A percentile compares a stretch with the other conserved stretches of the same genome.
Evolutionary conservation across 1,139 yeast genomes (phyloP).

Genomic region (Tardiomyces depauwii): DNA sequence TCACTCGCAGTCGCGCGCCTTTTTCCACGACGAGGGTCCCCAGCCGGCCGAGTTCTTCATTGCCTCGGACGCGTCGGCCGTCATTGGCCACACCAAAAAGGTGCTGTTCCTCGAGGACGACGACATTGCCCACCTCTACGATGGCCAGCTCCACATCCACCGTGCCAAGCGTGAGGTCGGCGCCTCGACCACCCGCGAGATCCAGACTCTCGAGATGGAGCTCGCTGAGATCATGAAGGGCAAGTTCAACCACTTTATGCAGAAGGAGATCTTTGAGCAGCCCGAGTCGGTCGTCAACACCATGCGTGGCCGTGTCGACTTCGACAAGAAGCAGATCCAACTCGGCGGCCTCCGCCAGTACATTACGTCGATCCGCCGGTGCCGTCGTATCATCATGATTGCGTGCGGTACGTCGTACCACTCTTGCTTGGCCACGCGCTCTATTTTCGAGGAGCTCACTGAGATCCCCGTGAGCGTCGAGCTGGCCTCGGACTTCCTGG

Average conservation of each 20-base stretch:
- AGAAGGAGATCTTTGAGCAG: conserved; percentile 96
- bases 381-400: conserved; percentile 94
- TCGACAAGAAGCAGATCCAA: conserved; percentile 62
- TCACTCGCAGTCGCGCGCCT: conserved; percentile 89
- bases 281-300: conserved; percentile 97
- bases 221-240: conserved; percentile 98
- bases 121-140: conserved; percentile 96
- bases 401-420: conserved; percentile 99
- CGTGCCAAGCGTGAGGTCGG: conserved; percentile 89
- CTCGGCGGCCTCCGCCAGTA: conserved; percentile 86
- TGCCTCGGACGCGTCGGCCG: conserved; percentile 98
- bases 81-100: conserved; percentile 92
- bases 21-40: conserved; percentile 87
- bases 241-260: conserved; percentile 93
- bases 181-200: conserved; percentile 85
- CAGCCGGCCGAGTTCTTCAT: conserved; percentile 93
- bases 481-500: conserved; percentile 94
- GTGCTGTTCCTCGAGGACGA: conserved; percentile 95
- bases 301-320: conserved; percentile 98
- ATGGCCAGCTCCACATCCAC: conserved; percentile 97
- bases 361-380: conserved; percentile 83
- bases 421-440: conserved; percentile 94
- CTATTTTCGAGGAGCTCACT: conserved; percentile 91
- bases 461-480: conserved; percentile 95
- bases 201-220: conserved; percentile 95